Evolutionary conservation across 129 eudicot genomes (phyloP).

Genomic region (Flaveria linearis): DNA sequence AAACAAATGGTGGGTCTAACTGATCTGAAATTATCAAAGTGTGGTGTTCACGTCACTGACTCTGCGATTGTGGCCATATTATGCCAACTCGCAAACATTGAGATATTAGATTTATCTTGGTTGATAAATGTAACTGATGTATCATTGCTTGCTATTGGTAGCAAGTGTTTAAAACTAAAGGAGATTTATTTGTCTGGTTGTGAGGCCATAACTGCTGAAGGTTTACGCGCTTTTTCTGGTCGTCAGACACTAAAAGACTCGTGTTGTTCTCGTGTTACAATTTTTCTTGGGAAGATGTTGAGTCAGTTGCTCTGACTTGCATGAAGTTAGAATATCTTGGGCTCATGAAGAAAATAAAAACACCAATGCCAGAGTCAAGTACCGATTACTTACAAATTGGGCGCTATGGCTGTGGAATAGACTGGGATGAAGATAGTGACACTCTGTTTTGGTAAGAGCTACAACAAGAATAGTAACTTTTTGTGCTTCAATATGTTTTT

Average conservation of each 20-base stretch:
- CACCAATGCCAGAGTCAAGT: background rate
- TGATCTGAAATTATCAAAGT: slow-evolving; percentile 10
- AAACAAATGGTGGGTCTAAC: slow-evolving; percentile 15
- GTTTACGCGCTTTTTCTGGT: slow-evolving; percentile 13
- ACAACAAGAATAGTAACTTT: background rate
- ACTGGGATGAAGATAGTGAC: slow-evolving; percentile 5
- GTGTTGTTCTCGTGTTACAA: slow-evolving; percentile 15
- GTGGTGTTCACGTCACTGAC: slow-evolving; percentile 19
- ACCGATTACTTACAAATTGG: background rate
- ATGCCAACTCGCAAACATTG: slow-evolving; percentile 4
- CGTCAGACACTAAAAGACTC: background rate
- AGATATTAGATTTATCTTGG: slow-evolving; percentile 22
- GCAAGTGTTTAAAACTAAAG: background rate
- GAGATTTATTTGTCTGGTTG: slow-evolving; percentile 19
- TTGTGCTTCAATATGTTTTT: background rate
- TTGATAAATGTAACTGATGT: slow-evolving; percentile 18
- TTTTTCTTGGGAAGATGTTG: slow-evolving; percentile 18
- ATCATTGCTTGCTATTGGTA: background rate
- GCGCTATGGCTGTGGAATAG: background rate
- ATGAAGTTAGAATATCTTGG: background rate
- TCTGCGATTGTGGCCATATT: background rate
- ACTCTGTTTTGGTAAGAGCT: background rate
- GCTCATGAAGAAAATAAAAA: background rate
- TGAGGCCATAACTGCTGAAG: slow-evolving; percentile 6
- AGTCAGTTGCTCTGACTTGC: slow-evolving; percentile 4